Conservation (phyloP, 1,139 yeast species). For the Casaregolazyma suthepensis region DNA sequence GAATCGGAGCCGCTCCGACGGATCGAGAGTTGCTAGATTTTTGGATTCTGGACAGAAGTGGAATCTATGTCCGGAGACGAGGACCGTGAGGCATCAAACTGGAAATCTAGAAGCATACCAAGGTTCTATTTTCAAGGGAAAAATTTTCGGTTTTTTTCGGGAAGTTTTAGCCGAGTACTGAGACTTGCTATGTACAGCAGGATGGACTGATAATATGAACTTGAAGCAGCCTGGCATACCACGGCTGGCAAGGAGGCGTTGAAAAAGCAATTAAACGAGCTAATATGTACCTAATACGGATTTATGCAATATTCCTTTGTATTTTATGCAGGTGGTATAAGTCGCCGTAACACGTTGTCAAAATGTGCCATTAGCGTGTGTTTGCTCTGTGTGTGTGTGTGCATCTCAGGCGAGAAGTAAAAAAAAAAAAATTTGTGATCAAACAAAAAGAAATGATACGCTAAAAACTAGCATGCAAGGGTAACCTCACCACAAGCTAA, state of each 20-base stretch:
- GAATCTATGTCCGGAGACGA: too few species aligned
- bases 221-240: background rate
- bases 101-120: background rate
- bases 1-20: background rate
- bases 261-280: background rate
- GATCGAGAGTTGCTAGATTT: background rate
- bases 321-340: background rate
- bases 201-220: background rate
- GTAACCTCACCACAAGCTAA: background rate
- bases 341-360: background rate
- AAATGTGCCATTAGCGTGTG: background rate
- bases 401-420: background rate
- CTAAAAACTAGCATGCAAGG: background rate
- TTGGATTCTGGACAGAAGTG: too few species aligned
- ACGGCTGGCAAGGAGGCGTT: too few species aligned
- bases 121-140: background rate
- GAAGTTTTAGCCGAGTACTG: background rate
- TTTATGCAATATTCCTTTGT: background rate
- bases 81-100: background rate
- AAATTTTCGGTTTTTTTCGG: background rate
- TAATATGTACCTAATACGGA: background rate
- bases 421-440: background rate
- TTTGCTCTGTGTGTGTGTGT: background rate
- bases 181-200: background rate
- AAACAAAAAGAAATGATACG: background rate